Base-by-base conservation (phyloP, 2,329 filamentous ascomycete genomes). In the Ophiocordyceps camponoti-leonardi region DNA sequence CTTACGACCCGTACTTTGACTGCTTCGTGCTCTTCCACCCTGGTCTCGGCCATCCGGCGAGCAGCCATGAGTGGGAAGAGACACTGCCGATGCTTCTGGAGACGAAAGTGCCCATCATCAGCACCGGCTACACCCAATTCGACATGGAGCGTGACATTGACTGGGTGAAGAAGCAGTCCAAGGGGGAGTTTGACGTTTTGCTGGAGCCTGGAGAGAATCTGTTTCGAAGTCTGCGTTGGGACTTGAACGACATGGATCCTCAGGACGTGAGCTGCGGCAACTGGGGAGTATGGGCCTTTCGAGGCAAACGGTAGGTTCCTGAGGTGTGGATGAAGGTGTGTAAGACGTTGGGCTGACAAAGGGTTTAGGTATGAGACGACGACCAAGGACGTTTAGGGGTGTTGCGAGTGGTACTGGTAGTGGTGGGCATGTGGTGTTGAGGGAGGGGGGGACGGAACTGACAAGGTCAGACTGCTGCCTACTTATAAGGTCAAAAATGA, bases 1-100 rank as follows among this genome's bases (percentile, higher is more conserved):
- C 93, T 0, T 95, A 93, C 59, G 92, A 98, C 59, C 92, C 92
- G 1, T 98, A 98, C 67, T 94, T 98, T 62, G 92, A 98, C 68
- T 92, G 85, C 63, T 94, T 98, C 59, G 80, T 98, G 56, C 75
- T 95, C 44, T 98, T 96, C 72, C 93, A 98, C 58, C 93, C 93
- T 0, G 93, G 93, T 10, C 74, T 98, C 18, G 93, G 92, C 13
- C 92, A 98, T 61, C 88, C 93, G 1, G 86, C 88, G 14, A 90
- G 83, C 57, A 85, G 84, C 45, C 85, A 94, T 56, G 92, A 98
- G 62, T 98, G 93, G 92, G 76, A 83, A 48, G 81, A 90, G 55
- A 96, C 92, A 0, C 65, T 98, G 8, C 92, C 92, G 2, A 72
- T 87, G 56, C 73, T 98, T 26, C 71, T 98, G 19, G 88, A 95